phyloP scores from a whole-genome alignment of 2,329 filamentous ascomycete genomes.

The Colletotrichum sp. region DNA sequence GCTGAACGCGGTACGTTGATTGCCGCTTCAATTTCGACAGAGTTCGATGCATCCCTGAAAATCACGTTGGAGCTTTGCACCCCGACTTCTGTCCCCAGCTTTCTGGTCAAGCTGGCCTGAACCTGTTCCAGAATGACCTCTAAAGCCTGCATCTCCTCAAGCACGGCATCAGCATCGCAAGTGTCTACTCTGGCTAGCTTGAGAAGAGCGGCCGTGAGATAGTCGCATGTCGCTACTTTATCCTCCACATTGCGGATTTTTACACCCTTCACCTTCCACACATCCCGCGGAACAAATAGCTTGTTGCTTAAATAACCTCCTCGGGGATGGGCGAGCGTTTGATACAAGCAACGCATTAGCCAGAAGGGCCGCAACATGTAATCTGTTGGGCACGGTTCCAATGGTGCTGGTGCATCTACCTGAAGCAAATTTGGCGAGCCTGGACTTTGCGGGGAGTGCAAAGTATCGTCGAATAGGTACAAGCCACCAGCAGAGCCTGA shows the following conservation, averaged over 20 bases:
- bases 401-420: constrained; percentile 71
- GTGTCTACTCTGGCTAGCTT: constrained; percentile 86
- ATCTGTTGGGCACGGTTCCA: constrained; percentile 92
- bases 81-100: constrained; percentile 92
- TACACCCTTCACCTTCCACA: constrained; percentile 92
- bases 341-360: constrained; percentile 94
- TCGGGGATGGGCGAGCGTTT: constrained; percentile 88
- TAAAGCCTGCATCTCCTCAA: constrained; percentile 92
- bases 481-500: constrained; percentile 70
- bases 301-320: constrained; percentile 92
- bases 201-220: constrained; percentile 85
- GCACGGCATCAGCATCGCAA: constrained; percentile 86
- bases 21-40: constrained; percentile 48
- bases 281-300: constrained; percentile 89
- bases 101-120: constrained; percentile 77
- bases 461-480: constrained; percentile 83
- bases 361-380: constrained; percentile 93
- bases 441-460: constrained; percentile 70
- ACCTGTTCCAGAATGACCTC: constrained; percentile 88
- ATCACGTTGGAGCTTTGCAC: constrained; percentile 74
- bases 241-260: constrained; percentile 93
- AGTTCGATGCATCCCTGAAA: constrained; percentile 71
- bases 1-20: constrained; percentile 54
- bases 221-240: constrained; percentile 90
- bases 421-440: constrained; percentile 69